phyloP scores from a whole-genome alignment of 2,329 filamentous ascomycete genomes.

The Pseudogymnoascus sp. region DNA sequence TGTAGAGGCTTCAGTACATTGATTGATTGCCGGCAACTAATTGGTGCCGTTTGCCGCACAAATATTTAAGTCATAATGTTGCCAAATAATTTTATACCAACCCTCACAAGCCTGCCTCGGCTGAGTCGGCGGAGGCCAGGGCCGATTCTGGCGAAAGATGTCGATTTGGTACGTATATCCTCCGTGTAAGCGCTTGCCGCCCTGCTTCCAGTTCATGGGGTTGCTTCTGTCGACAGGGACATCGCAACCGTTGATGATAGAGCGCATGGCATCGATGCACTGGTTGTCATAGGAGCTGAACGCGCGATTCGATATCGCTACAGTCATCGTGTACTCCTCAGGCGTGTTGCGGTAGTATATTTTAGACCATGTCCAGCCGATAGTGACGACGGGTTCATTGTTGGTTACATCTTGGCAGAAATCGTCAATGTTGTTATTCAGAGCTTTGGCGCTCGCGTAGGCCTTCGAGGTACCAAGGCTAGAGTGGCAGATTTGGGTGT shows the following conservation, averaged over 20 bases:
- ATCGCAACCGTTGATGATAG: neutral
- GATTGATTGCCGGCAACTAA: no score
- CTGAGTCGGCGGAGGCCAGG: constrained; percentile 20
- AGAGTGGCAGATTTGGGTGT: constrained; percentile 10
- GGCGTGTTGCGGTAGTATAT: neutral
- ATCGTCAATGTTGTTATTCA: constrained; percentile 10
- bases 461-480: constrained; percentile 7
- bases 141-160: constrained; percentile 18
- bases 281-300: neutral
- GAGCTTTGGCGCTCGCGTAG: constrained; percentile 6
- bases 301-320: neutral
- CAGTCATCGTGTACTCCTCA: no score
- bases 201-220: constrained; percentile 27
- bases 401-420: constrained; percentile 10
- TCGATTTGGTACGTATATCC: constrained; percentile 23
- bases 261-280: neutral
- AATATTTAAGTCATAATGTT: no score
- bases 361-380: neutral
- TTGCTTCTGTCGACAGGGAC: no score
- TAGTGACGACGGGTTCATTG: neutral
- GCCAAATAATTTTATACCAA: constrained; percentile 17
- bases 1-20: no score
- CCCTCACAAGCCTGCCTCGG: constrained; percentile 20
- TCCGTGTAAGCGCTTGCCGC: constrained; percentile 21
- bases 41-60: no score